phyloP scores from a whole-genome alignment of 2,329 filamentous ascomycete species.

The Pseudocercospora musae region DNA sequence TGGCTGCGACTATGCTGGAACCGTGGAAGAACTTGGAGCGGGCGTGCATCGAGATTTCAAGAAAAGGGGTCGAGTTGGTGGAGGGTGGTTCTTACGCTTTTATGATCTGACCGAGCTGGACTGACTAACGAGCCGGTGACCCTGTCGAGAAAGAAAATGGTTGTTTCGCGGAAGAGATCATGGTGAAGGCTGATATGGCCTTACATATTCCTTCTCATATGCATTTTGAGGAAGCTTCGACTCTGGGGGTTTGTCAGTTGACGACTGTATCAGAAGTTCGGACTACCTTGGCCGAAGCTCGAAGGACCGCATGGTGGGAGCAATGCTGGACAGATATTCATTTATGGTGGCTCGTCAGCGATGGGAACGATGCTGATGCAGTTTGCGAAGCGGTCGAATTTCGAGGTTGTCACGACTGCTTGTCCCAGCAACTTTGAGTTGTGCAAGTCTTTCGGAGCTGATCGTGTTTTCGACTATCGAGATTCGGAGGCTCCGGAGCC shows the following conservation, averaged over 20 bases:
- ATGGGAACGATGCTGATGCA: slow-evolving; percentile 50
- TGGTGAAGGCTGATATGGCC: slow-evolving; percentile 13
- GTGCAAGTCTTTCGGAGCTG: slow-evolving; percentile 43
- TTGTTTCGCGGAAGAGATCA: slow-evolving; percentile 4
- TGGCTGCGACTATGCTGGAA: slow-evolving; percentile 24
- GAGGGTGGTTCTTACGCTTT: neutral
- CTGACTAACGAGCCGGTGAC: slow-evolving; percentile 10
- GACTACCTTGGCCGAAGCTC: neutral
- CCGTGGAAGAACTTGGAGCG: slow-evolving; percentile 29
- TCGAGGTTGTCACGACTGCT: slow-evolving; percentile 42
- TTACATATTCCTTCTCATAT: slow-evolving; percentile 20
- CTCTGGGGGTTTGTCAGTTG: slow-evolving; percentile 21
- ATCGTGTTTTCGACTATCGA: slow-evolving; percentile 48
- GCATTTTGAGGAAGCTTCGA: slow-evolving; percentile 19
- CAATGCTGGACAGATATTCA: slow-evolving; percentile 13
- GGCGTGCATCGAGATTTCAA: slow-evolving; percentile 27
- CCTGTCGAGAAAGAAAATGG: slow-evolving; percentile 24
- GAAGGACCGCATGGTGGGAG: neutral
- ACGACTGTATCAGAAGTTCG: slow-evolving; percentile 13
- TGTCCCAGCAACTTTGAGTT: slow-evolving; percentile 47
- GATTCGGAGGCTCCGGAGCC: slow-evolving; percentile 19
- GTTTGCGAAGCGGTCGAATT: slow-evolving; percentile 42
- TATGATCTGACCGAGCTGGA: no score
- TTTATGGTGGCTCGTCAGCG: slow-evolving; percentile 43
- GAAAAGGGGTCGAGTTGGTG: slow-evolving; percentile 29